These are phyloP conservation scores for Populus nigra DNA, from an alignment of 345 rosid species.

Conservation along the genomic window DNA sequence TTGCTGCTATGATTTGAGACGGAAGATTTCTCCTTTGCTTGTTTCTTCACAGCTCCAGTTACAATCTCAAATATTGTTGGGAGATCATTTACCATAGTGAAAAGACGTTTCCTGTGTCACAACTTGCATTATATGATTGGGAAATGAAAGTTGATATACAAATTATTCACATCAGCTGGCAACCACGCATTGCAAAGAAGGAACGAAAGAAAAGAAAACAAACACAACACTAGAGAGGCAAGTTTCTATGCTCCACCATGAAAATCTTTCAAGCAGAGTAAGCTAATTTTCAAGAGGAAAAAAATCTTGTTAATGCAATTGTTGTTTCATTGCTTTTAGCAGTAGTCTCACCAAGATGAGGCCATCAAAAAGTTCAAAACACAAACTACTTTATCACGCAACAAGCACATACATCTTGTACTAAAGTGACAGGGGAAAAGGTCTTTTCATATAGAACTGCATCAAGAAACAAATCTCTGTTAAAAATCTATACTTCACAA, in stretches of 20 bases:
- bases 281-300: neutral
- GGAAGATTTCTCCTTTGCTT: constrained; percentile 24
- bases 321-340: neutral
- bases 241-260: neutral
- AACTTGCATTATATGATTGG: neutral
- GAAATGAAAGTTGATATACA: neutral
- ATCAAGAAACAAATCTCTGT: neutral
- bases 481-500: neutral
- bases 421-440: too few species aligned
- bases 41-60: constrained; percentile 25
- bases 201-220: neutral
- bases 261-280: neutral
- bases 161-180: too few species aligned
- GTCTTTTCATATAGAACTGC: too few species aligned
- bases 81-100: constrained; percentile 28
- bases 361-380: neutral
- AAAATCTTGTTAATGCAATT: too few species aligned
- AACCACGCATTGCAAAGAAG: neutral
- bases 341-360: neutral
- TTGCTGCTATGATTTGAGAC: constrained; percentile 26
- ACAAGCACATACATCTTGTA: neutral
- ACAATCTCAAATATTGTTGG: constrained; percentile 30
- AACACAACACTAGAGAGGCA: neutral
- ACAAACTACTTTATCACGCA: neutral
- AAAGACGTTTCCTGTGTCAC: constrained; percentile 26